Conservation (phyloP, 2,329 filamentous ascomycete genomes). For the Epichloe sibirici region DNA sequence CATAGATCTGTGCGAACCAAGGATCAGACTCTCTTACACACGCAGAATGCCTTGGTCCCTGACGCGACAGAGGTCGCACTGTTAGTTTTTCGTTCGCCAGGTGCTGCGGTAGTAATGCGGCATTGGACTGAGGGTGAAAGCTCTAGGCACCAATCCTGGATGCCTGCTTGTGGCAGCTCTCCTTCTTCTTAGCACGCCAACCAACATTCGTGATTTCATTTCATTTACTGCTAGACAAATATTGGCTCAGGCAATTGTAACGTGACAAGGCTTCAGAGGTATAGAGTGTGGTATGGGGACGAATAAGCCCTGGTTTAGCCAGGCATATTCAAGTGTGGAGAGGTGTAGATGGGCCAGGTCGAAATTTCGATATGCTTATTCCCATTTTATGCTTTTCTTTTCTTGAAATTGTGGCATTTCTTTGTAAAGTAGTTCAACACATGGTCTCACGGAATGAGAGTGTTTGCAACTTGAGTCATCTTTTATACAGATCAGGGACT, state of each 20-base stretch:
- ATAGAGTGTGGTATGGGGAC: background rate
- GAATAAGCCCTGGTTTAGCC: background rate
- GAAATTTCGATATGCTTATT: background rate
- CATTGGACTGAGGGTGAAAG: too few species aligned
- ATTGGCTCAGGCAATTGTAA: background rate
- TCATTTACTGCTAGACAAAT: background rate
- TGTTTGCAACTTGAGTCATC: background rate
- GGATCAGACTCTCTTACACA: background rate
- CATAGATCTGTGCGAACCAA: conserved; percentile 7
- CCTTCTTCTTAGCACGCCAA: background rate
- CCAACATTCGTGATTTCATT: background rate
- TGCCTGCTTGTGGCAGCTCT: background rate
- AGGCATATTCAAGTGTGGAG: background rate
- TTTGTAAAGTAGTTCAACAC: background rate
- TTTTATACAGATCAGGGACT: background rate
- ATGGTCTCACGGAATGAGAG: background rate
- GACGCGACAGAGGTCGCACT: background rate
- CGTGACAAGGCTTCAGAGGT: background rate
- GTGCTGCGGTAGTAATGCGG: too few species aligned
- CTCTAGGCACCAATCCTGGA: too few species aligned
- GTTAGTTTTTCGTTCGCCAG: too few species aligned
- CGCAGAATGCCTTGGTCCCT: background rate
- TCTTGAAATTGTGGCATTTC: background rate
- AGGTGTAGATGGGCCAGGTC: background rate
- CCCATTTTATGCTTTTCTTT: background rate